A percentile compares a stretch with the other conserved stretches of the same genome.
These are phyloP conservation scores for Arthromyces matolae DNA, from an alignment of 768 basidiomycete species.

Conservation along the genomic window DNA sequence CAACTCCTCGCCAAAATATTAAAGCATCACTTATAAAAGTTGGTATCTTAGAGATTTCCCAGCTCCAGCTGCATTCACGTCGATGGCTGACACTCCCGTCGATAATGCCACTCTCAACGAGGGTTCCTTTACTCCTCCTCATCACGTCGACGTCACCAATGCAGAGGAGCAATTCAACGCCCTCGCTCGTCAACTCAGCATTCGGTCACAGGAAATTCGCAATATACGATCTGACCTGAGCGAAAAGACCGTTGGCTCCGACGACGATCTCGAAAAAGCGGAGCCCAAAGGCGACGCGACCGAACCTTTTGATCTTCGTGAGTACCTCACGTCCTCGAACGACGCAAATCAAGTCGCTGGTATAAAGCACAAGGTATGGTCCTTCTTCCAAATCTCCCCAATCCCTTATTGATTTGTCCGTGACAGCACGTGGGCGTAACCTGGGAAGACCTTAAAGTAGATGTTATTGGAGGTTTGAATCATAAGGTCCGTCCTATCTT, in stretches of 20 bases:
- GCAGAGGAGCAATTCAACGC: slow-evolving; percentile 55
- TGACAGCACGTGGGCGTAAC: slow-evolving; percentile 63
- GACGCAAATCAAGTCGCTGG: slow-evolving; percentile 63
- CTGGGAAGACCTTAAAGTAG: slow-evolving; percentile 68
- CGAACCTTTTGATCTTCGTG: slow-evolving; percentile 57
- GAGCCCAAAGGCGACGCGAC: slow-evolving; percentile 21
- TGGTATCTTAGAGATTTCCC: background rate
- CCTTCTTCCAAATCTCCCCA: background rate
- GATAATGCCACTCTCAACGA: slow-evolving; percentile 29
- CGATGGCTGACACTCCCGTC: slow-evolving; percentile 28
- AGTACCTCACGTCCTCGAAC: slow-evolving; percentile 64
- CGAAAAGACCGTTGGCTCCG: slow-evolving; percentile 30
- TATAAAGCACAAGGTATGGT: slow-evolving; percentile 58
- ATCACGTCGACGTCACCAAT: slow-evolving; percentile 44
- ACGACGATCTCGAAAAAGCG: slow-evolving; percentile 44
- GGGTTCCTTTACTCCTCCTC: slow-evolving; percentile 13
- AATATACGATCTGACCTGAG: slow-evolving; percentile 21
- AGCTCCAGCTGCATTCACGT: background rate
- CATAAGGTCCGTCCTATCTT: slow-evolving; percentile 46
- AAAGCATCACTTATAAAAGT: slow-evolving; percentile 6
- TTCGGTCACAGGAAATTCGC: slow-evolving; percentile 21
- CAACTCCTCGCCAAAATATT: slow-evolving; percentile 1
- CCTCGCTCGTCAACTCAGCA: slow-evolving; percentile 44
- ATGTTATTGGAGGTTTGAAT: slow-evolving; percentile 51
- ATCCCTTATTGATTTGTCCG: background rate